These are phyloP conservation scores for Haplosporangium sp. DNA, from an alignment of 371 early-diverging fungal genomes.

Conservation along the genomic window DNA sequence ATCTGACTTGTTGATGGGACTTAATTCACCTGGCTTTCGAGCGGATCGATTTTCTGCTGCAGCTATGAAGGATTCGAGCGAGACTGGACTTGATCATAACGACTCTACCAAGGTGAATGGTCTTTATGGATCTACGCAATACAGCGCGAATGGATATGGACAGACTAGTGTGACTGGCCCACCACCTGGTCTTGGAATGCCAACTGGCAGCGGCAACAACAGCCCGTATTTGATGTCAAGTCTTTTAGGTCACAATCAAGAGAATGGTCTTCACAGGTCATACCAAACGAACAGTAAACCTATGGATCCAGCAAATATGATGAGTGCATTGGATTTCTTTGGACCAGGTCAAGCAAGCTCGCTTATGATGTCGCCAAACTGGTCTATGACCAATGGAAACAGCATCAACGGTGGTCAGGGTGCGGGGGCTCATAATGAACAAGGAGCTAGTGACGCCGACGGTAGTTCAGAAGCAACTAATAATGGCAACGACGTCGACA, in stretches of 20 bases:
- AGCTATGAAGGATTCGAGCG: conserved; percentile 5
- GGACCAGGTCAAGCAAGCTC: conserved; percentile 27
- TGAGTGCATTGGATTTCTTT: conserved; percentile 32
- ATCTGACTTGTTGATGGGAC: conserved; percentile 46
- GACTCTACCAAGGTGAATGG: conserved; percentile 12
- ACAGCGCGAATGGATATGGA: conserved; percentile 23
- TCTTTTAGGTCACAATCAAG: conserved; percentile 21
- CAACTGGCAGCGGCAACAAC: conserved; percentile 20
- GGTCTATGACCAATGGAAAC: conserved; percentile 20
- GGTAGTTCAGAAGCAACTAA: not conserved
- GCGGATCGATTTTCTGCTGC: conserved; percentile 29
- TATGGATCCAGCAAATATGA: conserved; percentile 44
- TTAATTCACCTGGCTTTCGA: conserved; percentile 30
- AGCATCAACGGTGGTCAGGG: not conserved
- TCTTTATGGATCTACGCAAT: not conserved
- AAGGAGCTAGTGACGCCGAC: not conserved
- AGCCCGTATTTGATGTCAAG: conserved; percentile 30
- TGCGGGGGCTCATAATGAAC: not conserved
- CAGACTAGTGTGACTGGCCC: conserved; percentile 21
- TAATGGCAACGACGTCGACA: conserved; percentile 4
- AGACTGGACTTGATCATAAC: not conserved
- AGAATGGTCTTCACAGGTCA: conserved; percentile 4
- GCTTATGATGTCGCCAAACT: conserved; percentile 36
- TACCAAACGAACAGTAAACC: conserved; percentile 15
- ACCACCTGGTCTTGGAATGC: conserved; percentile 42